Conservation (phyloP, 305 asterid species). For the Lippia alba region DNA sequence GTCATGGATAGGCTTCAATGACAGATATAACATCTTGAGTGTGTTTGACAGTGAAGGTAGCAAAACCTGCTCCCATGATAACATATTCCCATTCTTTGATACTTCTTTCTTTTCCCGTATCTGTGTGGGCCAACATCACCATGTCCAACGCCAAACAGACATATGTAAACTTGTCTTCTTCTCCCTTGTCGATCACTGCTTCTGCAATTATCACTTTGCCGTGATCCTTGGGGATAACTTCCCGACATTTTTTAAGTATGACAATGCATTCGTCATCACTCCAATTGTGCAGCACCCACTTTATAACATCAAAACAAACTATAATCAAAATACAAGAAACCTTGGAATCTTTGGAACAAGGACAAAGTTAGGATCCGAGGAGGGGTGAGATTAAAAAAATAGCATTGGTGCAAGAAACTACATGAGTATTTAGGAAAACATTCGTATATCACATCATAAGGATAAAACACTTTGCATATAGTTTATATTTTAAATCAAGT, state of each 20-base stretch:
- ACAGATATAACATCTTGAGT: background rate
- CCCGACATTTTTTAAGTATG: constrained; percentile 29
- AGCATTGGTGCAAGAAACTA: too few relatives aligned
- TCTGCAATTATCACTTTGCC: constrained; percentile 48
- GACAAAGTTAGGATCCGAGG: too few relatives aligned
- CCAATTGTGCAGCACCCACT: constrained; percentile 82
- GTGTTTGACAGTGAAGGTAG: background rate
- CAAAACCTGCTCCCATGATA: constrained; percentile 33
- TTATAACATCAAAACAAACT: too few relatives aligned
- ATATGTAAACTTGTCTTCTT: constrained; percentile 22
- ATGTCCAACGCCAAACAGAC: constrained; percentile 42
- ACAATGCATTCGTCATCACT: constrained; percentile 48
- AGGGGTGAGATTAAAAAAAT: too few relatives aligned
- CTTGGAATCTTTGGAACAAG: too few relatives aligned
- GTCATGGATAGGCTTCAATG: background rate
- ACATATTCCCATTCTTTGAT: constrained; percentile 34
- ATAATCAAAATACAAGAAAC: too few relatives aligned
- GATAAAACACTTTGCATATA: too few relatives aligned
- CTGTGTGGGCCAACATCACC: constrained; percentile 42
- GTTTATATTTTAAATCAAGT: too few relatives aligned
- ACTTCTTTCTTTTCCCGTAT: constrained; percentile 36
- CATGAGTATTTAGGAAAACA: too few relatives aligned
- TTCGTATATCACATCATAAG: too few relatives aligned
- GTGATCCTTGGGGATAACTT: constrained; percentile 37
- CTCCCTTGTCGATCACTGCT: constrained; percentile 37